A percentile compares a stretch with the other conserved stretches of the same genome.
phyloP scores from a whole-genome alignment of 768 basidiomycete genomes.

The Candolleomyces efflorescens region DNA sequence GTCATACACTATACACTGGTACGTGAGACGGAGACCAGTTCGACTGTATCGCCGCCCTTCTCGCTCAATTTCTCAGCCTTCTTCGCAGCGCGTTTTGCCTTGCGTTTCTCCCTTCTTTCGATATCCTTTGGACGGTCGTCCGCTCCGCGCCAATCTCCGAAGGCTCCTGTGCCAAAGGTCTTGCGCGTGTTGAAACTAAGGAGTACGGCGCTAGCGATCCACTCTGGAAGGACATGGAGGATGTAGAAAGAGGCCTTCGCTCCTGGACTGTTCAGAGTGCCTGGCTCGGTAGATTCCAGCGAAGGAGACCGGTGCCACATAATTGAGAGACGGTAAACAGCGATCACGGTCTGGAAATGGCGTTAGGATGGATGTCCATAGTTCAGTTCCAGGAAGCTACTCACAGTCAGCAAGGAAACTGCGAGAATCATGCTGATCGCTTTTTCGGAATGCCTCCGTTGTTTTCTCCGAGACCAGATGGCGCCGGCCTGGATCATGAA shows the following conservation, averaged over 20 bases:
- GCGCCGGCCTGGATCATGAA: conserved; percentile 1
- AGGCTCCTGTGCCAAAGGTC: conserved; percentile 28
- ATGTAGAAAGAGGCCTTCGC: conserved; percentile 41
- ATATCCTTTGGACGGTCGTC: conserved; percentile 27
- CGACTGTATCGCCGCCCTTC: background rate
- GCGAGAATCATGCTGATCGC: conserved; percentile 17
- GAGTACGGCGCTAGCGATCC: conserved; percentile 27
- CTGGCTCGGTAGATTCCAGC: conserved; percentile 25
- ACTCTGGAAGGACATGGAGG: conserved; percentile 43
- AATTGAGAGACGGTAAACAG: conserved; percentile 36
- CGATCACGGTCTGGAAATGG: conserved; percentile 22
- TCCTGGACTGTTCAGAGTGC: conserved; percentile 26
- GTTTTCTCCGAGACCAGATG: background rate
- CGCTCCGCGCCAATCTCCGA: conserved; percentile 24
- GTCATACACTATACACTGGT: background rate
- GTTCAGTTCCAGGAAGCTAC: conserved; percentile 18
- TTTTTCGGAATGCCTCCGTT: conserved; percentile 5
- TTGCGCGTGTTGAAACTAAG: conserved; percentile 28
- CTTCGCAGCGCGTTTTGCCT: conserved; percentile 7
- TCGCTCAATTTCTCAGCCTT: background rate
- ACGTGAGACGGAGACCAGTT: background rate
- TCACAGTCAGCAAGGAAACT: conserved; percentile 23
- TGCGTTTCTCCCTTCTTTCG: conserved; percentile 14
- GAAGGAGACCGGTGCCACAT: conserved; percentile 32
- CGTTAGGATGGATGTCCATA: background rate